These are phyloP conservation scores for Parathielavia hyrcaniae DNA, from an alignment of 495 filamentous ascomycete genomes.

Conservation along the genomic window DNA sequence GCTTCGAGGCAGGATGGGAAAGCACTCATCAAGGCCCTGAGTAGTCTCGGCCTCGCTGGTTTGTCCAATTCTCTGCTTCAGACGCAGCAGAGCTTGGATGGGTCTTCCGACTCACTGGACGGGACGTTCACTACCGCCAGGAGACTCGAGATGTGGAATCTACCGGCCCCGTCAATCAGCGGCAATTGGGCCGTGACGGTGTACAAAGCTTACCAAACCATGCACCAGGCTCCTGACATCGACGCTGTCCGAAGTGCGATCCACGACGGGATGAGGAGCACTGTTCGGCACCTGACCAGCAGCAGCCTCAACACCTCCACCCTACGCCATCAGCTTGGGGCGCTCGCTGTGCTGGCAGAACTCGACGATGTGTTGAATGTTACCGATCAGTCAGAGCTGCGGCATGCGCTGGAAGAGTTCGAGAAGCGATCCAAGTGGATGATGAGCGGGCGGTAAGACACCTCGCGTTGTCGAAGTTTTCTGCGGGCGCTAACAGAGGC, in stretches of 20 bases:
- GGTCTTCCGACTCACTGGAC: slow-evolving; percentile 52
- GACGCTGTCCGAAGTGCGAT: slow-evolving; percentile 46
- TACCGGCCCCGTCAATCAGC: slow-evolving; percentile 61
- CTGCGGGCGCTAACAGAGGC: slow-evolving; percentile 21
- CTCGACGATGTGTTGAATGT: slow-evolving; percentile 68
- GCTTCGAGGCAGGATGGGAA: slow-evolving; percentile 41
- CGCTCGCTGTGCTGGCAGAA: slow-evolving; percentile 73
- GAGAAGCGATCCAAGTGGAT: slow-evolving; percentile 66
- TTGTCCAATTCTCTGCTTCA: slow-evolving; percentile 67
- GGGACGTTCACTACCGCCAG: slow-evolving; percentile 74
- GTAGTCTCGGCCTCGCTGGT: slow-evolving; percentile 61
- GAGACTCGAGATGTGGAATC: slow-evolving; percentile 87
- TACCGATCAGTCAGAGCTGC: slow-evolving; percentile 51
- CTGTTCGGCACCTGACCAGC: slow-evolving; percentile 52
- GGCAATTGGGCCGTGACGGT: slow-evolving; percentile 59
- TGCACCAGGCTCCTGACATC: slow-evolving; percentile 60
- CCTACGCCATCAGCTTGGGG: slow-evolving; percentile 59
- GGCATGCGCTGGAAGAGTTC: slow-evolving; percentile 56
- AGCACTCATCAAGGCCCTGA: slow-evolving; percentile 56
- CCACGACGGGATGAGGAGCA: slow-evolving; percentile 58
- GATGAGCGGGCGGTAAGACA: slow-evolving; percentile 62
- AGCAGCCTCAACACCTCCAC: slow-evolving; percentile 52
- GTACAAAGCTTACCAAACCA: slow-evolving; percentile 71
- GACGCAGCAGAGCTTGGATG: slow-evolving; percentile 51
- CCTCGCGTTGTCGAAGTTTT: not conserved